phyloP scores from a whole-genome alignment of 2,329 filamentous ascomycete genomes.

The Paraconiothyrium sp. region DNA sequence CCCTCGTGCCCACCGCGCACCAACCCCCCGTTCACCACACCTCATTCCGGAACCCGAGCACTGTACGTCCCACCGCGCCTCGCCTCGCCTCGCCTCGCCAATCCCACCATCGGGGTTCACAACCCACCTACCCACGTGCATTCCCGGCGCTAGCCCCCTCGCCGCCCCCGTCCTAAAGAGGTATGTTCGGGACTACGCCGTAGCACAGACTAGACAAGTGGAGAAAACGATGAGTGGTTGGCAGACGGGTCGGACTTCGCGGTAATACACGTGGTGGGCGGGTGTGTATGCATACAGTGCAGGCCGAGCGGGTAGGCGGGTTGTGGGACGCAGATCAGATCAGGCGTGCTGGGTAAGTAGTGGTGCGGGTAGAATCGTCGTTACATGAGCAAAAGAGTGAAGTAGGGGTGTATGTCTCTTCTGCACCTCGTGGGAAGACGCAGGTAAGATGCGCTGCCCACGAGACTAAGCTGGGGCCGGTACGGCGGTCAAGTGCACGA shows the following conservation, averaged over 20 bases:
- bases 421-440: not conserved
- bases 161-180: not conserved
- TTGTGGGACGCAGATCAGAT: no score
- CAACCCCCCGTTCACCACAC: not conserved
- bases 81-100: not conserved
- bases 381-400: no score
- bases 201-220: no score
- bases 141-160: constrained; percentile 3
- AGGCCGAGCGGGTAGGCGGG: no score
- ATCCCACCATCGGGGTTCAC: constrained; percentile 5
- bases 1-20: not conserved
- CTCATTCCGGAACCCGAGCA: no score
- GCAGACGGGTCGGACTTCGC: not conserved
- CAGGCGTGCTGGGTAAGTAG: no score
- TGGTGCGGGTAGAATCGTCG: not conserved
- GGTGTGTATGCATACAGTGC: no score
- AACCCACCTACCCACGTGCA: not conserved
- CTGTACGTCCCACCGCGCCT: not conserved
- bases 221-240: no score
- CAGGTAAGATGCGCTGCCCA: not conserved
- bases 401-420: not conserved
- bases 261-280: no score
- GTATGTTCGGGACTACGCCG: not conserved
- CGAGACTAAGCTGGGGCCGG: not conserved
- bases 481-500: not conserved